Evolutionary conservation across 805 yeast species (phyloP).

Genomic region (Saccharomycopsis selenospora): DNA sequence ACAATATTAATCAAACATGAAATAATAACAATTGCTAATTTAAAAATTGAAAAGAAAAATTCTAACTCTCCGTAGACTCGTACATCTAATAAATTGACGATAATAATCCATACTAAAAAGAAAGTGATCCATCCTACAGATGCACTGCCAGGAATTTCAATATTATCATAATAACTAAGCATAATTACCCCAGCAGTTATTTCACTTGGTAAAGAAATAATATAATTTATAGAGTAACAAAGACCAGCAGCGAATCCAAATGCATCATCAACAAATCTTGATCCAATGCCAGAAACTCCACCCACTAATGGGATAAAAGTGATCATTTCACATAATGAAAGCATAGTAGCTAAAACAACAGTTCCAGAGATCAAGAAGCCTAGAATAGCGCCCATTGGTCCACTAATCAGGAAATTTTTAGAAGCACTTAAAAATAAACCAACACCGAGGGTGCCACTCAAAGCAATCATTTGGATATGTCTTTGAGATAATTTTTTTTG

Average conservation of each 20-base stretch:
- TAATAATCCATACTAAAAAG: conserved; percentile 41
- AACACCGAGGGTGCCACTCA: conserved; percentile 76
- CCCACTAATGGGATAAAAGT: conserved; percentile 73
- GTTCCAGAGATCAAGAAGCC: conserved; percentile 61
- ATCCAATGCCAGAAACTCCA: conserved; percentile 67
- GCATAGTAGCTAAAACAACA: conserved; percentile 59
- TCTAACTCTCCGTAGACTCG: conserved; percentile 70
- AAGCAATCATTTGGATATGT: conserved; percentile 70
- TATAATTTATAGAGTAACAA: conserved; percentile 65
- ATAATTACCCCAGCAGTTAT: conserved; percentile 74
- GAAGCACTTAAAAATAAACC: conserved; percentile 67
- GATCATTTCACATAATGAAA: conserved; percentile 76
- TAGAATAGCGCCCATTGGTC: conserved; percentile 67
- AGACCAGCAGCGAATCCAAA: conserved; percentile 71
- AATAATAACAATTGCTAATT: conserved; percentile 43
- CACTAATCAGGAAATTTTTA: conserved; percentile 64
- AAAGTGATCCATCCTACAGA: conserved; percentile 73
- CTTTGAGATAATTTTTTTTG: conserved; percentile 57
- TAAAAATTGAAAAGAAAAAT: conserved; percentile 51
- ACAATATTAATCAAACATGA: conserved; percentile 54
- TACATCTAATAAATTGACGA: conserved; percentile 59
- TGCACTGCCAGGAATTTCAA: conserved; percentile 43
- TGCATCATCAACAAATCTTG: conserved; percentile 71
- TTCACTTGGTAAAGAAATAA: conserved; percentile 71
- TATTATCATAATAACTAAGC: conserved; percentile 56